phyloP scores from a whole-genome alignment of 192 early-diverging fungal species.

The Mortierella antarctica region DNA sequence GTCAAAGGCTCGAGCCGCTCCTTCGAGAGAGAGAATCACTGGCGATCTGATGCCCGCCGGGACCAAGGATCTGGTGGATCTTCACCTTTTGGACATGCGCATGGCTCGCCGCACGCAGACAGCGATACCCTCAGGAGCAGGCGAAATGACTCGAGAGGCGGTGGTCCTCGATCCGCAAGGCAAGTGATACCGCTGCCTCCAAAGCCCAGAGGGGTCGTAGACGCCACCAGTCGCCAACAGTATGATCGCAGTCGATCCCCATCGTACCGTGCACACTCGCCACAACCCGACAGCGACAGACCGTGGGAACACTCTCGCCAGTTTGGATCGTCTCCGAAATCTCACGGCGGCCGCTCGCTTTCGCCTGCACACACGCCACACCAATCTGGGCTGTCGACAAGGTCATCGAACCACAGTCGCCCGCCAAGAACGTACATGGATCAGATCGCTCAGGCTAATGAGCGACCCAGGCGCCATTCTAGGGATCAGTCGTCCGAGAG shows the following conservation, averaged over 20 bases:
- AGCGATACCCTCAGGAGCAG: constrained; percentile 7
- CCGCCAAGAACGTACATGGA: constrained; percentile 38
- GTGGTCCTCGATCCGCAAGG: constrained; percentile 18
- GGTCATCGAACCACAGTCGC: constrained; percentile 16
- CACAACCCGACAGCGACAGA: constrained; percentile 16
- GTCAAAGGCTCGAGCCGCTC: neutral
- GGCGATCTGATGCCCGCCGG: constrained; percentile 15
- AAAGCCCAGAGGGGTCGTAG: constrained; percentile 26
- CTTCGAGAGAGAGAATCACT: neutral
- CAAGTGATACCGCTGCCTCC: constrained; percentile 41
- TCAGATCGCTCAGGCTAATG: constrained; percentile 18
- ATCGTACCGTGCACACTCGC: constrained; percentile 35
- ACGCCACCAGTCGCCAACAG: constrained; percentile 22
- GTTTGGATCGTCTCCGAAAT: constrained; percentile 6
- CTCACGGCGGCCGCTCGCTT: constrained; percentile 10
- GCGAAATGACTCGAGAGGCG: constrained; percentile 2
- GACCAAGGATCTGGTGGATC: neutral
- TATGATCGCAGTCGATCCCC: constrained; percentile 45
- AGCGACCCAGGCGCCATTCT: constrained; percentile 12
- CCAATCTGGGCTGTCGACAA: constrained; percentile 7
- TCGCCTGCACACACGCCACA: constrained; percentile 8
- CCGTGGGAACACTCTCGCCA: constrained; percentile 20
- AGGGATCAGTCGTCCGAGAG: constrained; percentile 18
- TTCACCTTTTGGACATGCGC: neutral
- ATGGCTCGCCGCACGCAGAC: constrained; percentile 15